A percentile compares a stretch with the other conserved stretches of the same genome.
These are phyloP conservation scores for Mikania micrantha DNA, from an alignment of 129 eudicot species.

Conservation along the genomic window DNA sequence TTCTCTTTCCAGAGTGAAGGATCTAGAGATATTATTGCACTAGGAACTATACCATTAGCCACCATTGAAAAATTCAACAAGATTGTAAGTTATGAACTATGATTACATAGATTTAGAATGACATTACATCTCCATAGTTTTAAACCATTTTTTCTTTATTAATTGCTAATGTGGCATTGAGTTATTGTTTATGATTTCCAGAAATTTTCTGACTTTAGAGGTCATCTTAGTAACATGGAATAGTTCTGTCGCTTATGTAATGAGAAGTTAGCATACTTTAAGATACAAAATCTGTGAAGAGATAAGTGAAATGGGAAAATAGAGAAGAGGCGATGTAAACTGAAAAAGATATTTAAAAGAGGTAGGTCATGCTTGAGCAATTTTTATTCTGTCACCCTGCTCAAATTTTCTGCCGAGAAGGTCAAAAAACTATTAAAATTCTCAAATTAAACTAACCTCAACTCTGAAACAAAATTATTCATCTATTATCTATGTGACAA, in stretches of 20 bases:
- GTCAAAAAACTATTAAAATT: not conserved
- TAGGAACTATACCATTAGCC: constrained; percentile 89
- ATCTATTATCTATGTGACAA: not conserved
- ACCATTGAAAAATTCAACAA: constrained; percentile 83
- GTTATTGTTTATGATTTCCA: not conserved
- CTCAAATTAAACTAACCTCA: not conserved
- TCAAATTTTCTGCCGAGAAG: not conserved
- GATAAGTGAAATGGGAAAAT: not conserved
- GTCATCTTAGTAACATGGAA: constrained; percentile 6
- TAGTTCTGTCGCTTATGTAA: not conserved
- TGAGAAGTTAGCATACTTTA: not conserved
- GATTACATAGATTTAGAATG: constrained; percentile 1
- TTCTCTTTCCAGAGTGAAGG: constrained; percentile 68
- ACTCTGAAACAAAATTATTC: not conserved
- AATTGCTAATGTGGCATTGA: not conserved
- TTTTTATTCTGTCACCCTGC: not conserved
- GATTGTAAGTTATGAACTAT: constrained; percentile 51
- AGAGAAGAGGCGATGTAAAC: not conserved
- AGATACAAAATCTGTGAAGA: not conserved
- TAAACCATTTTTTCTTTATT: not conserved
- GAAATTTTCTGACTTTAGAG: not conserved
- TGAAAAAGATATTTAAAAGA: not conserved
- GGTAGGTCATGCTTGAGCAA: not conserved
- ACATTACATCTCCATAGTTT: not conserved
- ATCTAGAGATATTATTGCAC: constrained; percentile 71